phyloP scores from a whole-genome alignment of 1,139 yeast species.

The Lodderomyces orthopsilosis region DNA sequence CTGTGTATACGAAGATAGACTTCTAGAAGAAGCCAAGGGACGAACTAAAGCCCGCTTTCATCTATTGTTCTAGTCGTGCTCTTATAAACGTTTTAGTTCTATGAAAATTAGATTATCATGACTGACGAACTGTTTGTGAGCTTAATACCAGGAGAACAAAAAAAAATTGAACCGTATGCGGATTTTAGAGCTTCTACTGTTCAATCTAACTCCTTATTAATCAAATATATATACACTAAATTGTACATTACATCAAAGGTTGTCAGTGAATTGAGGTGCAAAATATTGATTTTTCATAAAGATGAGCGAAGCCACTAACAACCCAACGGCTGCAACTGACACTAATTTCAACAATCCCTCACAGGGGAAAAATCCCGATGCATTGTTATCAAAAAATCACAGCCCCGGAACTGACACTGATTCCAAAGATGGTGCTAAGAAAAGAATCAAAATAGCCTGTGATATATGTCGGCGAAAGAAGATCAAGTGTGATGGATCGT shows the following conservation, averaged over 20 bases:
- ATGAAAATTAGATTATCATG: too few species aligned
- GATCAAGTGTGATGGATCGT: conserved; percentile 48
- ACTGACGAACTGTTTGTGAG: too few species aligned
- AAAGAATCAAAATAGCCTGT: conserved; percentile 50
- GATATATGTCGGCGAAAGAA: conserved; percentile 51
- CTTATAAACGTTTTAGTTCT: too few species aligned
- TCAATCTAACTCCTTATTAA: too few species aligned
- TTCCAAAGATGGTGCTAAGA: conserved; percentile 10
- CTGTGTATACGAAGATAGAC: too few species aligned
- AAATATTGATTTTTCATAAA: neutral
- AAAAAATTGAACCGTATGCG: neutral
- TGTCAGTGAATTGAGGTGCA: too few species aligned
- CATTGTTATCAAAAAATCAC: neutral
- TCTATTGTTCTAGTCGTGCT: too few species aligned
- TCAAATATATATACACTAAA: too few species aligned
- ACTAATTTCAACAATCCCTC: neutral
- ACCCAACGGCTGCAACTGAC: neutral
- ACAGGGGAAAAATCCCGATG: neutral
- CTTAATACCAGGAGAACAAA: too few species aligned
- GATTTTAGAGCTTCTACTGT: neutral
- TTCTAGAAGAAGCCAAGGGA: too few species aligned
- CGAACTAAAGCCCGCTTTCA: too few species aligned
- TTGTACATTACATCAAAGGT: too few species aligned
- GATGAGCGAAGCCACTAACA: neutral
- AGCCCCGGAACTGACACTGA: conserved; percentile 9